Base-by-base conservation (phyloP, 495 filamentous ascomycete species). In the Durotheca rogersii region DNA sequence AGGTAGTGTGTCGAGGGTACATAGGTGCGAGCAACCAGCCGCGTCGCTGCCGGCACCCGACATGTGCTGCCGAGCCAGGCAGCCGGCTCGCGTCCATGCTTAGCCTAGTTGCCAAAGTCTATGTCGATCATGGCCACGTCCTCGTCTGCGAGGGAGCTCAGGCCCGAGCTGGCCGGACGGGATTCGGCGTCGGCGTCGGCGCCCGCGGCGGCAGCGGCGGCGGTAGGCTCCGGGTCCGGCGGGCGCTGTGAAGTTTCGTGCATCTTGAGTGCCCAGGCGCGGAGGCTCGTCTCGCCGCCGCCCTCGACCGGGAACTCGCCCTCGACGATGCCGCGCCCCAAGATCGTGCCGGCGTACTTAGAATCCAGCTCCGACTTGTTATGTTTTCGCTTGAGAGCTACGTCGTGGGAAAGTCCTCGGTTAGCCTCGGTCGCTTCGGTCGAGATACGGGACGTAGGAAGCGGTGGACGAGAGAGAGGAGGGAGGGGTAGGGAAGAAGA, bases 311-410 rank as follows among this genome's bases (percentile, higher is more conserved):
- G 67, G 16, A 91, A 62, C 2, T 80, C 76, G 56, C 81, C 80
- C 29, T 85, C 82, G 46, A 90, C 86, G 18, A 75, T 79, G 35
- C 68, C 67, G 53, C 81, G 83, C 2, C 90, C 90, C 7, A 96
- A 67, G 0, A 89, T 75, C 3, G 90, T 94, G 2, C 88, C 88
- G 23, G 82, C 77, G 66, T 84, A 95, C 52, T 90, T 80, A 7
- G 85, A 82, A 52, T 92, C 88, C 53, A 93, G 88, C 23, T 69
- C 73, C 3, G 82, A 87, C 60, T 90, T 91, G 67, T 81, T 88
- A 65, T 92, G 86, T 49, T 90, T 92, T 62, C 88, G 87, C 67
- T 90, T 93, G 47, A 95, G 71, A 2, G 81, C 79, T 77, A 49
- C 17, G 15, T 38, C 27, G 32, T 18, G 5, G 23, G 23, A 27